phyloP scores from a whole-genome alignment of 352 stramenopile genomes.

The Phytophthora pseudosyringae region DNA sequence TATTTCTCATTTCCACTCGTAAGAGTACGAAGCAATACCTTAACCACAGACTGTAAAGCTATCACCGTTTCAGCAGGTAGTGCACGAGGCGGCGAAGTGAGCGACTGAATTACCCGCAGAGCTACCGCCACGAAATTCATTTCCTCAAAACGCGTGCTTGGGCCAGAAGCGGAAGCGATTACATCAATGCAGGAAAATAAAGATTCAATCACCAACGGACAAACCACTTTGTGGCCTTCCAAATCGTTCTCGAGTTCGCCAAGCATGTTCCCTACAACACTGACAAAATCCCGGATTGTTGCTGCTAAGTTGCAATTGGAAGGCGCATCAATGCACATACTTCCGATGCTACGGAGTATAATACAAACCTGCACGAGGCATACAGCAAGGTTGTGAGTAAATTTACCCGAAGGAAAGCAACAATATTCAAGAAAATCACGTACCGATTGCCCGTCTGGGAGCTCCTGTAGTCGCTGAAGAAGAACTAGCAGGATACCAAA shows the following conservation, averaged over 20 bases:
- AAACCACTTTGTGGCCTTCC: not conserved
- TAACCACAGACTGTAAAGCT: constrained; percentile 11
- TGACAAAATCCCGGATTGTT: not conserved
- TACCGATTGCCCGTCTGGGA: constrained; percentile 8
- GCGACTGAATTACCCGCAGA: constrained; percentile 1
- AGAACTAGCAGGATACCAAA: constrained; percentile 23
- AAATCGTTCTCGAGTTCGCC: not conserved
- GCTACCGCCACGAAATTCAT: not conserved
- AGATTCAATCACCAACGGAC: constrained; percentile 8
- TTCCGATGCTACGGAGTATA: constrained; percentile 14
- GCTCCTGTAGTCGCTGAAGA: constrained; percentile 7
- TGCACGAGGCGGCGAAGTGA: not conserved
- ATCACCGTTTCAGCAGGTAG: not conserved
- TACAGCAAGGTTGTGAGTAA: not conserved
- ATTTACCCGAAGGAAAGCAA: not conserved
- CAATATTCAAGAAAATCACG: not conserved
- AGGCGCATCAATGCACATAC: constrained; percentile 9
- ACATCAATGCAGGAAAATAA: constrained; percentile 13
- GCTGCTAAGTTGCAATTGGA: constrained; percentile 6
- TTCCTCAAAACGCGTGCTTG: not conserved
- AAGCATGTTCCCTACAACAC: not conserved
- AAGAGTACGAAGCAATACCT: constrained; percentile 1
- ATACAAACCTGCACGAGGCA: not conserved
- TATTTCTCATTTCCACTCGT: not conserved
- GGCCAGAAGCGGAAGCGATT: not conserved